Evolutionary conservation across 805 yeast genomes (phyloP).

Genomic region (Wickerhamiella dianesei): DNA sequence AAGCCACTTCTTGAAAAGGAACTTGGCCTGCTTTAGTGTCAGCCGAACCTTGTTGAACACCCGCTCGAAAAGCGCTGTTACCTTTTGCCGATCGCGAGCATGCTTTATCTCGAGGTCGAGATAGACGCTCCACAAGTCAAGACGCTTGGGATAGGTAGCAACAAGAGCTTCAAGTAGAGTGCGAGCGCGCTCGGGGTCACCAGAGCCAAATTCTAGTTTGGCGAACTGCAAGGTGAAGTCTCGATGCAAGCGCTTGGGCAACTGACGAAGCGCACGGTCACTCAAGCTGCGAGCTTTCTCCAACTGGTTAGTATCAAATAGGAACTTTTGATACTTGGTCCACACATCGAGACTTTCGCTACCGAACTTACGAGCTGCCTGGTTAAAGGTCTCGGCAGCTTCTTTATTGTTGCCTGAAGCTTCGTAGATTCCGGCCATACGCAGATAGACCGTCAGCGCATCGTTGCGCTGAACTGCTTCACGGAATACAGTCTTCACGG

Average conservation of each 20-base stretch:
- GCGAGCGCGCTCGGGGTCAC: constrained; percentile 90
- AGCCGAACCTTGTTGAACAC: constrained; percentile 45
- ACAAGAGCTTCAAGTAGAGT: constrained; percentile 86
- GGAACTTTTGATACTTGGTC: constrained; percentile 68
- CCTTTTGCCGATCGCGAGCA: constrained; percentile 42
- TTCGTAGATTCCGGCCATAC: constrained; percentile 59
- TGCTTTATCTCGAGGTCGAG: constrained; percentile 81
- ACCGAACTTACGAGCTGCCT: constrained; percentile 70
- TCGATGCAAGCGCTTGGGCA: constrained; percentile 24
- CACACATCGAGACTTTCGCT: constrained; percentile 53
- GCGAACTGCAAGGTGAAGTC: constrained; percentile 82
- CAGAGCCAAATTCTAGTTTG: constrained; percentile 62
- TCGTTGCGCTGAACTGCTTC: constrained; percentile 89
- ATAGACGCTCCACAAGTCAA: constrained; percentile 91
- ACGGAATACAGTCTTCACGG: constrained; percentile 67
- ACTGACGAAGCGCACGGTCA: constrained; percentile 51
- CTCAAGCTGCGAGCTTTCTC: constrained; percentile 45
- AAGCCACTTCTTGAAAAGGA: constrained; percentile 89
- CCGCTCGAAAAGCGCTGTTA: constrained; percentile 73
- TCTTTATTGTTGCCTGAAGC: constrained; percentile 56
- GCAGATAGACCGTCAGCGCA: constrained; percentile 64
- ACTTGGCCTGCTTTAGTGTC: constrained; percentile 80
- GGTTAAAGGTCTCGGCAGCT: constrained; percentile 56
- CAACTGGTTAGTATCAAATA: constrained; percentile 42
- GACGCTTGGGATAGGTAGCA: constrained; percentile 79